These are phyloP conservation scores for Globisporangium solare DNA, from an alignment of 352 stramenopile species.

Conservation along the genomic window DNA sequence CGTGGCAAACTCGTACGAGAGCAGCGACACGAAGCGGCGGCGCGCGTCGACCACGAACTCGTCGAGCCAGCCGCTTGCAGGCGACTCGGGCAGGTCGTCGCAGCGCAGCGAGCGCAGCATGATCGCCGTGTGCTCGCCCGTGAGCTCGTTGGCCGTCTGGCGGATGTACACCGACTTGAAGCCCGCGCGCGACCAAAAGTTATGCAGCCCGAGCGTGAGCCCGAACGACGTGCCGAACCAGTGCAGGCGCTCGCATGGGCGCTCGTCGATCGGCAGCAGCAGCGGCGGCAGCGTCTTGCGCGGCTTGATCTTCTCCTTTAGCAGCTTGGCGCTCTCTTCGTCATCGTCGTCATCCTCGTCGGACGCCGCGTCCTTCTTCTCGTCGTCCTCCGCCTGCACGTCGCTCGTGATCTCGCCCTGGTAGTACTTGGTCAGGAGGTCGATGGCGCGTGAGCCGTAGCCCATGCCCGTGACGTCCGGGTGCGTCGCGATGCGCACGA, in stretches of 20 bases:
- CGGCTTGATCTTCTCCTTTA: constrained; percentile 91
- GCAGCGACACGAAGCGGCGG: constrained; percentile 91
- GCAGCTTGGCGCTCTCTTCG: constrained; percentile 48
- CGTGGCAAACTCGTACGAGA: constrained; percentile 90
- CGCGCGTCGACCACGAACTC: constrained; percentile 94
- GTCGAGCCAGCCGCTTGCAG: constrained; percentile 88
- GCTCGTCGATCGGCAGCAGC: constrained; percentile 92
- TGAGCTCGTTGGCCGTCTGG: constrained; percentile 99
- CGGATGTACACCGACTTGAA: constrained; percentile 97
- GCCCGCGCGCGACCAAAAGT: constrained; percentile 94
- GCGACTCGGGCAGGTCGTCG: constrained; percentile 72
- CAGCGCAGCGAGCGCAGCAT: constrained; percentile 75
- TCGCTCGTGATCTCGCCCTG: constrained; percentile 93
- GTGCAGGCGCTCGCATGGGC: constrained; percentile 94
- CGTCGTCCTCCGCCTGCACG: constrained; percentile 21
- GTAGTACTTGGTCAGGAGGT: constrained; percentile 97
- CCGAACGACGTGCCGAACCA: constrained; percentile 99
- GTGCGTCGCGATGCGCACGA: constrained; percentile 98
- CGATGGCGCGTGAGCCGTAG: constrained; percentile 95
- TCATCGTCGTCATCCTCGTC: constrained; percentile 48
- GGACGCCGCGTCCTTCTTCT: constrained; percentile 29
- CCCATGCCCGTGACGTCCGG: constrained; percentile 96
- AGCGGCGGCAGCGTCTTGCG: constrained; percentile 96
- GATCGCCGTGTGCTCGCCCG: constrained; percentile 97
- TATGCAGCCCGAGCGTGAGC: constrained; percentile 94